Conservation (phyloP, 306 rosid genomes). For the Prunus kanzakura region DNA sequence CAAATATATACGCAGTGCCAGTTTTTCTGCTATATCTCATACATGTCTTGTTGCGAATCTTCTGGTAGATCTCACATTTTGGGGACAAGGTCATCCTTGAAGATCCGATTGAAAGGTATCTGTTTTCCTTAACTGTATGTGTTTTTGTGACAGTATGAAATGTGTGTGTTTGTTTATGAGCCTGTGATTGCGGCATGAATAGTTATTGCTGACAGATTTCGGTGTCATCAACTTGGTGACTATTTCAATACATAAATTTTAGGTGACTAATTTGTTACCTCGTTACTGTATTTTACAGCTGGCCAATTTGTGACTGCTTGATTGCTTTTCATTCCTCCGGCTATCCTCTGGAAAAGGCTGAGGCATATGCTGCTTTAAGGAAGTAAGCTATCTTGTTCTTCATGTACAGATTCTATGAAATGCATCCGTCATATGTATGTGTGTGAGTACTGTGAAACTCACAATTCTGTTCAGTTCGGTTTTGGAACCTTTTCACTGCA, state of each 20-base stretch:
- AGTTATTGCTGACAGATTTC: background rate
- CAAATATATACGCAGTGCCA: background rate
- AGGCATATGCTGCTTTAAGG: slow-evolving; percentile 88
- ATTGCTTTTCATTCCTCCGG: slow-evolving; percentile 94
- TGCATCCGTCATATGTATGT: background rate
- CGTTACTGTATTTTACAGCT: slow-evolving; percentile 57
- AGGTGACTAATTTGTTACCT: slow-evolving; percentile 18
- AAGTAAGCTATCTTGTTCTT: slow-evolving; percentile 62
- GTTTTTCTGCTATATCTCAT: slow-evolving; percentile 13
- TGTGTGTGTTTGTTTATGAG: background rate
- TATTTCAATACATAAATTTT: background rate
- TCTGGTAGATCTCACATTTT: slow-evolving; percentile 60
- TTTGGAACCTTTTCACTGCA: background rate
- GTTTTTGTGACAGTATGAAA: background rate
- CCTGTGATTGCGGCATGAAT: background rate
- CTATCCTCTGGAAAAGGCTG: slow-evolving; percentile 88
- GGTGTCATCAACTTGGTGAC: slow-evolving; percentile 1
- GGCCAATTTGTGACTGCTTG: slow-evolving; percentile 96
- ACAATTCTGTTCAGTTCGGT: too few relatives aligned
- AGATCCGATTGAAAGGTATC: slow-evolving; percentile 88
- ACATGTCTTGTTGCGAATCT: slow-evolving; percentile 14
- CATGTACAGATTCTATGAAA: slow-evolving; percentile 17
- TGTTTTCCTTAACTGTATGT: slow-evolving; percentile 7
- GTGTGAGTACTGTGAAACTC: too few relatives aligned
- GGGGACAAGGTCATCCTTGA: slow-evolving; percentile 90